Percentiles rank a stretch among this genome's conserved stretches.
phyloP scores from a whole-genome alignment of 148 eudicot genomes.

The Oxyria digyna region DNA sequence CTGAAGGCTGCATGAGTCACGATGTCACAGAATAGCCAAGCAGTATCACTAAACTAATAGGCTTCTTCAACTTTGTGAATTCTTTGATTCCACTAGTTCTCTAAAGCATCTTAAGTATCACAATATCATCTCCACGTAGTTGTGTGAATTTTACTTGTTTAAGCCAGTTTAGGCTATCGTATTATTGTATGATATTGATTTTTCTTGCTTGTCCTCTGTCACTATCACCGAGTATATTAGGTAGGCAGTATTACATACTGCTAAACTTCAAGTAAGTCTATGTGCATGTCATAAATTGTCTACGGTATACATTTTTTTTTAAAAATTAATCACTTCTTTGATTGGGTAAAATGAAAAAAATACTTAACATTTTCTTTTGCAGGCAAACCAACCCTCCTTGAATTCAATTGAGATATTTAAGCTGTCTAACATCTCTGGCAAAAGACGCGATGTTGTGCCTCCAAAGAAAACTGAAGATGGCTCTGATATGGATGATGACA shows the following conservation, averaged over 20 bases:
- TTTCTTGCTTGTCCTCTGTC: background rate
- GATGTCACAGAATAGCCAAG: background rate
- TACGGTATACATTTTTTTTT: background rate
- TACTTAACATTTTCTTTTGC: constrained; percentile 8
- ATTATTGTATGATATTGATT: background rate
- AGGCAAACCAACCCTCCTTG: constrained; percentile 67
- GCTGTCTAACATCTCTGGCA: constrained; percentile 69
- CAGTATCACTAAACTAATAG: no score
- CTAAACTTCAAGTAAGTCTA: background rate
- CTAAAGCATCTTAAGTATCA: background rate
- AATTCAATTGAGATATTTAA: constrained; percentile 77
- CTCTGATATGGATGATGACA: constrained; percentile 67
- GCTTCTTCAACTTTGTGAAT: background rate
- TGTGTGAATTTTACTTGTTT: background rate
- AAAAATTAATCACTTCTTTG: background rate
- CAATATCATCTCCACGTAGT: background rate
- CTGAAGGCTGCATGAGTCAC: background rate
- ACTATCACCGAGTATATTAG: background rate
- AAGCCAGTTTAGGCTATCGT: no score
- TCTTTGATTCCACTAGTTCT: background rate
- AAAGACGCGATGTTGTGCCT: constrained; percentile 65
- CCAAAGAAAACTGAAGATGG: constrained; percentile 28
- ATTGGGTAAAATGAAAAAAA: background rate
- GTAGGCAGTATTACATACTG: background rate
- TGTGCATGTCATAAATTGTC: background rate